phyloP scores from a whole-genome alignment of 1,284 basidiomycete species.

The Wallemia ichthyophaga region DNA sequence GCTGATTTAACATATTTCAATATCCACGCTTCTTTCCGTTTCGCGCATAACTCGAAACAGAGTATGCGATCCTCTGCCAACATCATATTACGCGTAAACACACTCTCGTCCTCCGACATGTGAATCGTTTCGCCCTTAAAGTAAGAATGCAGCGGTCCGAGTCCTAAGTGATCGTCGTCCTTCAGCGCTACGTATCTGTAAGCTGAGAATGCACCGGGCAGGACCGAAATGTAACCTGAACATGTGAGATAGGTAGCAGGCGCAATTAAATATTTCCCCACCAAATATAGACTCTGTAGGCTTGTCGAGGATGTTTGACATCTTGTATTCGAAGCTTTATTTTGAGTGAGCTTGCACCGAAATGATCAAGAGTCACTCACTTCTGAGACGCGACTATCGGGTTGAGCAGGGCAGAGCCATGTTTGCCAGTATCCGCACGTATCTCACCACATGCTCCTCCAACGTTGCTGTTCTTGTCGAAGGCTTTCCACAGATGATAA shows the following conservation, averaged over 20 bases:
- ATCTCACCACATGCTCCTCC: constrained; percentile 90
- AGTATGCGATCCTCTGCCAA: constrained; percentile 42
- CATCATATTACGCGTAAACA: constrained; percentile 29
- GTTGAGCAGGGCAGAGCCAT: constrained; percentile 48
- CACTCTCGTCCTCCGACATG: constrained; percentile 30
- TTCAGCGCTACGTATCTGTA: constrained; percentile 67
- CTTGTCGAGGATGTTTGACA: constrained; percentile 78
- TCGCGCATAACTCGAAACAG: constrained; percentile 88
- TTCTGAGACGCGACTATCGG: constrained; percentile 82
- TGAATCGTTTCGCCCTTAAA: constrained; percentile 87
- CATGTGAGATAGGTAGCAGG: too few species aligned
- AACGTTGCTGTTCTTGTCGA: constrained; percentile 72
- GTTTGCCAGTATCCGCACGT: constrained; percentile 64
- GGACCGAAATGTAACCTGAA: constrained; percentile 6
- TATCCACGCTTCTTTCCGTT: constrained; percentile 64
- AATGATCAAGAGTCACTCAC: too few species aligned
- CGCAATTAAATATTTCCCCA: constrained; percentile 18
- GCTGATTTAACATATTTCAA: constrained; percentile 88
- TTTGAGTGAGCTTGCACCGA: too few species aligned
- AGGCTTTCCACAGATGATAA: constrained; percentile 82
- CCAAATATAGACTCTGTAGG: constrained; percentile 77
- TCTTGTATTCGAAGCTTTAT: constrained; percentile 14
- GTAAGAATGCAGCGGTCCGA: constrained; percentile 73
- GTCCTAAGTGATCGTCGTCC: constrained; percentile 44
- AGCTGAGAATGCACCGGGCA: constrained; percentile 76